phyloP scores from a whole-genome alignment of 257 asterid genomes.

The Solanum clarkiae region DNA sequence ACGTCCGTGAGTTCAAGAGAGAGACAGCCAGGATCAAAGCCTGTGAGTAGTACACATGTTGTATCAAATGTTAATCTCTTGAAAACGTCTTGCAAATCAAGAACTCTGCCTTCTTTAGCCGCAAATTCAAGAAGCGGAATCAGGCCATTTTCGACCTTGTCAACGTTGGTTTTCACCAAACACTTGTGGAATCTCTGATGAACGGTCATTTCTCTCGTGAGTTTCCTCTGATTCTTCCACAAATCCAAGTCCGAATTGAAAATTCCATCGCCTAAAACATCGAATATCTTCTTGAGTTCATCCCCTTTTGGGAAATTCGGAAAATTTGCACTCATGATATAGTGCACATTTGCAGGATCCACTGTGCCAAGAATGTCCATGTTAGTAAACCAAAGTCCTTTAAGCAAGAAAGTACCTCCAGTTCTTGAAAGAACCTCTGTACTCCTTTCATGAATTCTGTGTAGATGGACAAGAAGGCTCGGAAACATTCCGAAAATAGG shows the following conservation, averaged over 20 bases:
- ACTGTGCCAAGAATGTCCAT: slow-evolving; percentile 42
- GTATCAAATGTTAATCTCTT: slow-evolving; percentile 40
- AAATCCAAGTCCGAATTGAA: slow-evolving; percentile 34
- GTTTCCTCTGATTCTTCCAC: slow-evolving; percentile 32
- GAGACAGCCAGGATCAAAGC: slow-evolving; percentile 37
- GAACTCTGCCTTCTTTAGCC: background rate
- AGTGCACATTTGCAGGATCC: slow-evolving; percentile 33
- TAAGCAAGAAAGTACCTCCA: slow-evolving; percentile 25
- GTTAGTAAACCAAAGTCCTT: slow-evolving; percentile 36
- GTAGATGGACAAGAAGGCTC: slow-evolving; percentile 4
- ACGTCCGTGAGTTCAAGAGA: slow-evolving; percentile 17
- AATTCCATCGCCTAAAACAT: slow-evolving; percentile 40
- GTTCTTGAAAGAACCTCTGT: slow-evolving; percentile 7
- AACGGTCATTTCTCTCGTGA: slow-evolving; percentile 14
- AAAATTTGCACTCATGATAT: slow-evolving; percentile 31
- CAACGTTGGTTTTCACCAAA: slow-evolving; percentile 10
- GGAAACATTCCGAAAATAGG: slow-evolving; percentile 35
- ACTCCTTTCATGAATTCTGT: slow-evolving; percentile 23
- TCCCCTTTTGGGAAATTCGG: slow-evolving; percentile 34
- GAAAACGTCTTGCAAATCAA: slow-evolving; percentile 40
- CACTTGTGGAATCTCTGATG: slow-evolving; percentile 21
- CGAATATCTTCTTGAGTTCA: slow-evolving; percentile 27
- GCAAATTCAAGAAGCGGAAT: slow-evolving; percentile 25
- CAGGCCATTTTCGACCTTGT: slow-evolving; percentile 24
- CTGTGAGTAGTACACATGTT: slow-evolving; percentile 23